phyloP scores from a whole-genome alignment of 768 basidiomycete species.

The Mycena kentingensis region DNA sequence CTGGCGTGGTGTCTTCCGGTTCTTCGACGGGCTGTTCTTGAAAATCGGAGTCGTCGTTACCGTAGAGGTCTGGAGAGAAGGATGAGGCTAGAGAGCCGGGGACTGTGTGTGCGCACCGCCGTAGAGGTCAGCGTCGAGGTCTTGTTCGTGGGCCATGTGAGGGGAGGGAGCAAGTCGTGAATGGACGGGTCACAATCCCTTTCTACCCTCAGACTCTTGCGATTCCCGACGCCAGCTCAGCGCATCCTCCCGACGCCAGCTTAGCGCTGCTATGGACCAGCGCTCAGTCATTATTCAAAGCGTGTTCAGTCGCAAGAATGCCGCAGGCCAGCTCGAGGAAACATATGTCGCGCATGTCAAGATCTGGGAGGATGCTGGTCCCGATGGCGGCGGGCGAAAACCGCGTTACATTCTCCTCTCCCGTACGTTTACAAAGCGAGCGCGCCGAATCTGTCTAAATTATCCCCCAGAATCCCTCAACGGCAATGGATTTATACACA shows the following conservation, averaged over 20 bases:
- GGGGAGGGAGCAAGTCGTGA: conserved; percentile 35
- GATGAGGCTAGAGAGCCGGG: not conserved
- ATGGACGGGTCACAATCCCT: conserved; percentile 25
- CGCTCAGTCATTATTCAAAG: not conserved
- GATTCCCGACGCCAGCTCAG: too few species aligned
- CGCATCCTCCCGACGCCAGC: too few species aligned
- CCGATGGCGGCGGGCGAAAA: conserved; percentile 73
- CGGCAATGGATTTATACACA: conserved; percentile 81
- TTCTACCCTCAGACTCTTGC: not conserved
- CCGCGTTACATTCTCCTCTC: conserved; percentile 90
- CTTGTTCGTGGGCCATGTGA: conserved; percentile 46
- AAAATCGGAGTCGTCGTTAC: conserved; percentile 67
- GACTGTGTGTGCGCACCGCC: conserved; percentile 57
- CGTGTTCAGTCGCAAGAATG: conserved; percentile 35
- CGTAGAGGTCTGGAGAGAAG: conserved; percentile 63
- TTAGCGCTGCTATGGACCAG: not conserved
- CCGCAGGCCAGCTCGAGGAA: conserved; percentile 67
- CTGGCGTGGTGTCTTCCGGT: conserved; percentile 19
- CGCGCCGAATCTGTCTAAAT: not conserved
- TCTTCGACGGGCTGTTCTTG: conserved; percentile 36
- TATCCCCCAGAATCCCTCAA: conserved; percentile 53
- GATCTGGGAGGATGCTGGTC: conserved; percentile 85
- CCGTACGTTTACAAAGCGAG: conserved; percentile 54
- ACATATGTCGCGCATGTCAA: conserved; percentile 87
- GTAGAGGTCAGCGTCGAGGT: conserved; percentile 88